These are phyloP conservation scores for Arthrobotrys megalospora DNA, from an alignment of 2,329 filamentous ascomycete species.

Conservation along the genomic window DNA sequence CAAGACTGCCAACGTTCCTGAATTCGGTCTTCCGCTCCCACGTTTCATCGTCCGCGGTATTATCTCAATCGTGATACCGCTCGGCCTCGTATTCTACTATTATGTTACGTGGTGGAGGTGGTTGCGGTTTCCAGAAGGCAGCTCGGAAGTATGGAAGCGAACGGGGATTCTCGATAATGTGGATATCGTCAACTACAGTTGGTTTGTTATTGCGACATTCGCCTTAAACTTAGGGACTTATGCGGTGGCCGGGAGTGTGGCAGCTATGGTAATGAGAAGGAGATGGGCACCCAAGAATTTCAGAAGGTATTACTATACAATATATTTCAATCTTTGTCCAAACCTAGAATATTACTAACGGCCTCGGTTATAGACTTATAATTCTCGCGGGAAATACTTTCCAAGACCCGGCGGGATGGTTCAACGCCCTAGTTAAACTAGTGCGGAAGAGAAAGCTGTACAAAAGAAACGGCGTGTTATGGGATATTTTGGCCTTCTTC, in stretches of 20 bases:
- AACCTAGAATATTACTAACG: not conserved
- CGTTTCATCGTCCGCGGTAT: conserved; percentile 41
- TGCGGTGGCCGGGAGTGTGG: conserved; percentile 42
- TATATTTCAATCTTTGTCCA: not conserved
- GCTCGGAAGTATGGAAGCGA: conserved; percentile 40
- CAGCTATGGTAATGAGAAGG: conserved; percentile 51
- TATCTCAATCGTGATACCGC: conserved; percentile 32
- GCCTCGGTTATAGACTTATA: conserved; percentile 21
- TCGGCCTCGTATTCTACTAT: conserved; percentile 49
- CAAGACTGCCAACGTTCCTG: conserved; percentile 49
- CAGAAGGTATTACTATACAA: conserved; percentile 19
- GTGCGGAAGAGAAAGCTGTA: conserved; percentile 30
- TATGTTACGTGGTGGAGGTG: conserved; percentile 49
- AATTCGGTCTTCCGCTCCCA: conserved; percentile 36
- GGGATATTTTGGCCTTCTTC: conserved; percentile 52
- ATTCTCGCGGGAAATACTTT: conserved; percentile 46
- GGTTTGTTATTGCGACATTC: conserved; percentile 56
- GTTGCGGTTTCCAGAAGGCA: conserved; percentile 45
- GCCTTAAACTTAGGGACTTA: conserved; percentile 49
- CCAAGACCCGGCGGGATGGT: conserved; percentile 54
- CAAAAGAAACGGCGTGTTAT: conserved; percentile 39
- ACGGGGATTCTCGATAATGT: conserved; percentile 55
- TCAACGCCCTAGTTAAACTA: conserved; percentile 20
- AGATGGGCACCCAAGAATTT: conserved; percentile 47
- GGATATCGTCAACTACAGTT: conserved; percentile 53